Evolutionary conservation across 2,329 filamentous ascomycete species (phyloP).

Genomic region (Thermothelomyces thermophilus): DNA sequence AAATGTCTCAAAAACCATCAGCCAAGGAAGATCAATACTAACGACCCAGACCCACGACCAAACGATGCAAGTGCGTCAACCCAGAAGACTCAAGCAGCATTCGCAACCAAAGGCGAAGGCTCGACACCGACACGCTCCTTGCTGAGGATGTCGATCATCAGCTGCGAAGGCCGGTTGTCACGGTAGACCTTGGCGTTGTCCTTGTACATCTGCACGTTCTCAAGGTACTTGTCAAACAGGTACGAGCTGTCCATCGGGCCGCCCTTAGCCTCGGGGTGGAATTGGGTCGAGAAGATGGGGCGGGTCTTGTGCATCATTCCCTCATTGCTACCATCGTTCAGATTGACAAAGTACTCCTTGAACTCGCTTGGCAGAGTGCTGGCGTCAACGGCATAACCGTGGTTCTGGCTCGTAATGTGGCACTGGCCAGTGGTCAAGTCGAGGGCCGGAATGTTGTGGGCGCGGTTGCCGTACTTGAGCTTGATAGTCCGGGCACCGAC

Average conservation of each 20-base stretch:
- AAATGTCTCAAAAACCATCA: not conserved
- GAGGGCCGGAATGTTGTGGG: constrained; percentile 94
- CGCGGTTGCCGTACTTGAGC: constrained; percentile 98
- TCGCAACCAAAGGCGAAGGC: constrained; percentile 50
- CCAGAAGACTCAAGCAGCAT: constrained; percentile 32
- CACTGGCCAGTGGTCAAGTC: constrained; percentile 94
- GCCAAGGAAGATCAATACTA: constrained; percentile 4
- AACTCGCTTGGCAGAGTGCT: constrained; percentile 76
- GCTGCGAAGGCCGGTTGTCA: constrained; percentile 79
- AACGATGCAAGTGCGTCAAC: constrained; percentile 7
- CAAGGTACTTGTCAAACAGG: constrained; percentile 92
- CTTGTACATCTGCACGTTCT: constrained; percentile 87
- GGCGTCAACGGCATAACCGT: constrained; percentile 91
- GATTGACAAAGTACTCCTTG: constrained; percentile 97
- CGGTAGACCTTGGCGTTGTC: constrained; percentile 69
- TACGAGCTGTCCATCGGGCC: constrained; percentile 93
- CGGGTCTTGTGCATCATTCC: constrained; percentile 94
- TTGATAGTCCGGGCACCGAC: constrained; percentile 87
- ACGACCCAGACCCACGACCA: constrained; percentile 11
- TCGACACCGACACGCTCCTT: constrained; percentile 93
- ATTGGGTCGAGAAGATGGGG: constrained; percentile 97
- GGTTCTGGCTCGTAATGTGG: constrained; percentile 98
- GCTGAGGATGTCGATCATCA: constrained; percentile 83
- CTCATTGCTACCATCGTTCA: constrained; percentile 97
- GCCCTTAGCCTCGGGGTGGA: constrained; percentile 97